Base-by-base conservation (phyloP, 1,284 basidiomycete species). In the Apiotrichum sp. region DNA sequence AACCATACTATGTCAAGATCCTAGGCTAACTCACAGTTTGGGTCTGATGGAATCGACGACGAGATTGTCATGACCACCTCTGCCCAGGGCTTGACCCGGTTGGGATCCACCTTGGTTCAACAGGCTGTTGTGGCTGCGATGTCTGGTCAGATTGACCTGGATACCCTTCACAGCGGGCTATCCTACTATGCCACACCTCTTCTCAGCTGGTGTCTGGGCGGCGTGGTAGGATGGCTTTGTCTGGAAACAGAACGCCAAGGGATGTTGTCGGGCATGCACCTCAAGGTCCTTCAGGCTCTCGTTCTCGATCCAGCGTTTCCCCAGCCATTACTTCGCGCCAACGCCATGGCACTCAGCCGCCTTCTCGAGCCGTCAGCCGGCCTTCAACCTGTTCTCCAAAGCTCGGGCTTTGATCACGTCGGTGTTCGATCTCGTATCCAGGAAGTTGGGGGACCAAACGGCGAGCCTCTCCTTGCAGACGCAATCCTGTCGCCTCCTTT, bases 161-260 rank as follows among this genome's bases (percentile, higher is more conserved):
- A 81, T 45, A 78, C 75, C 8, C 72, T 81, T 3, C 73, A 77
- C 36, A 73, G 75, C 29, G 80, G 79, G 1, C 66, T 81, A 14
- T 78, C 77, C 7, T 81, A 80, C 68, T 81, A 81, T 57, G 71
- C 77, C 2, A 79, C 81, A 59, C 78, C 79, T 16, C 65, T 81
- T 1, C 67, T 82, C 4, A 78, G 75, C 61, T 82, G 79, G 73
- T 77, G 78, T 9, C 63, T 80, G n/a, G 78, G 77, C 2, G 77
- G 77, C 0, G 77, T 80, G 10, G 62, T 81, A 50, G 62, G 63
- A 1, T 78, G 77, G 77, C 64, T 77, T 6, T 70, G 67, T 38
- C 52, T 48, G 14, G 76, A 77, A 62, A 71, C 72, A 32, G 61
- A 64, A 38, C 61, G 75, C 6, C 68, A 71, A 53, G 73, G 76